phyloP scores from a whole-genome alignment of 257 asterid species.

The Avicennia marina region DNA sequence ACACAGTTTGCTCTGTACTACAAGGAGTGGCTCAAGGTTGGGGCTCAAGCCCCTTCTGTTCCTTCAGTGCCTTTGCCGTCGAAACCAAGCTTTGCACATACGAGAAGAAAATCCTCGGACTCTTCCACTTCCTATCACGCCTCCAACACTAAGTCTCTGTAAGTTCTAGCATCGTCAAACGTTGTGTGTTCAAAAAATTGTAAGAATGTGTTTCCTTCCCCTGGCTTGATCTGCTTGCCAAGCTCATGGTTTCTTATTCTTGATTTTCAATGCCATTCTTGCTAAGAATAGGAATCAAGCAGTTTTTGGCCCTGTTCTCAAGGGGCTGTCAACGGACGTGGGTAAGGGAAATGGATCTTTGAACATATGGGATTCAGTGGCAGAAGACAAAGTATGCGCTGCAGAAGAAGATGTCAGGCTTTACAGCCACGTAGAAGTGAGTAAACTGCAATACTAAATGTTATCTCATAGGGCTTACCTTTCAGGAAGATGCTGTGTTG shows the following conservation, averaged over 20 bases:
- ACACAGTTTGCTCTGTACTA: slow-evolving; percentile 57
- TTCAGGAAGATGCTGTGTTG: neutral
- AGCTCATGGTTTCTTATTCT: neutral
- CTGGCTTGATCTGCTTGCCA: no score
- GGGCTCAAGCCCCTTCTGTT: slow-evolving; percentile 57
- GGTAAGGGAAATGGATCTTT: slow-evolving; percentile 22
- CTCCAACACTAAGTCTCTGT: slow-evolving; percentile 48
- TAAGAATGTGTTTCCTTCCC: no score
- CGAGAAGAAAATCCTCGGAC: slow-evolving; percentile 54
- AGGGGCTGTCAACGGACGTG: slow-evolving; percentile 36
- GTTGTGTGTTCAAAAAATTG: no score
- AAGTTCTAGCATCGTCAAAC: slow-evolving; percentile 38
- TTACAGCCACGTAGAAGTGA: slow-evolving; percentile 38
- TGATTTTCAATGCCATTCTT: neutral
- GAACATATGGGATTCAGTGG: slow-evolving; percentile 32
- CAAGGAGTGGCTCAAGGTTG: slow-evolving; percentile 71
- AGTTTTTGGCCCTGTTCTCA: slow-evolving; percentile 49
- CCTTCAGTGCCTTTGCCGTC: slow-evolving; percentile 69
- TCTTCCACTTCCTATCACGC: slow-evolving; percentile 38
- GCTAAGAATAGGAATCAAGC: slow-evolving; percentile 41
- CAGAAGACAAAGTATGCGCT: slow-evolving; percentile 17
- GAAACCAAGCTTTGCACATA: slow-evolving; percentile 21
- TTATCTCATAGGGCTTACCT: no score
- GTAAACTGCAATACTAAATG: no score
- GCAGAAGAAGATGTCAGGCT: slow-evolving; percentile 29